These are phyloP conservation scores for Lipomyces oligophaga DNA, from an alignment of 805 yeast genomes.

Conservation along the genomic window DNA sequence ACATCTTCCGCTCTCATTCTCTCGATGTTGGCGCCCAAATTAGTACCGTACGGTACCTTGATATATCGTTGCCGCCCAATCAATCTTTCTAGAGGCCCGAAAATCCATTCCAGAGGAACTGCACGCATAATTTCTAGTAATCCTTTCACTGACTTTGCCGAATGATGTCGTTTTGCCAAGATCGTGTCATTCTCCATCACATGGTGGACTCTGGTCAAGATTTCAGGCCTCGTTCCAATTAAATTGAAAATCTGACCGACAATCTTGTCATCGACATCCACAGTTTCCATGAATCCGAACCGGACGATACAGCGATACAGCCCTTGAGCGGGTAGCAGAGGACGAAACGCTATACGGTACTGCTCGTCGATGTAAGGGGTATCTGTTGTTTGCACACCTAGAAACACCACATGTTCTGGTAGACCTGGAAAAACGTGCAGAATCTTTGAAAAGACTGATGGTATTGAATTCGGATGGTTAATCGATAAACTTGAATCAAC, in stretches of 20 bases:
- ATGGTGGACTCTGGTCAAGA: slow-evolving; percentile 8
- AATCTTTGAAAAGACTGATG: slow-evolving; percentile 41
- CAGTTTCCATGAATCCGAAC: slow-evolving; percentile 49
- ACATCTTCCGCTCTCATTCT: too few species aligned
- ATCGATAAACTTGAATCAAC: slow-evolving; percentile 38
- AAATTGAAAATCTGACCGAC: slow-evolving; percentile 3
- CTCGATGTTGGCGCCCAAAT: too few species aligned
- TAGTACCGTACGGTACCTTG: too few species aligned
- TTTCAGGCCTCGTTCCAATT: neutral
- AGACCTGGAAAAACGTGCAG: slow-evolving; percentile 44
- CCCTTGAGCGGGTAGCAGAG: slow-evolving; percentile 43
- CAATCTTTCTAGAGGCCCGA: slow-evolving; percentile 9
- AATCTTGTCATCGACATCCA: slow-evolving; percentile 26
- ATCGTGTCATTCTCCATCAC: slow-evolving; percentile 7
- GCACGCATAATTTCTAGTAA: neutral
- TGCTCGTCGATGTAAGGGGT: slow-evolving; percentile 42
- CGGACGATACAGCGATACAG: slow-evolving; percentile 49
- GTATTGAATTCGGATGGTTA: slow-evolving; percentile 46
- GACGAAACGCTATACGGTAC: slow-evolving; percentile 43
- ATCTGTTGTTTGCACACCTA: slow-evolving; percentile 44
- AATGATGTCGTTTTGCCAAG: slow-evolving; percentile 1
- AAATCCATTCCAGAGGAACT: slow-evolving; percentile 9
- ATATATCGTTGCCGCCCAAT: slow-evolving; percentile 4
- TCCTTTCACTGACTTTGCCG: neutral
- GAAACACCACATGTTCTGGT: slow-evolving; percentile 46